phyloP scores from a whole-genome alignment of 805 yeast species.

The Pichia paraexigua region DNA sequence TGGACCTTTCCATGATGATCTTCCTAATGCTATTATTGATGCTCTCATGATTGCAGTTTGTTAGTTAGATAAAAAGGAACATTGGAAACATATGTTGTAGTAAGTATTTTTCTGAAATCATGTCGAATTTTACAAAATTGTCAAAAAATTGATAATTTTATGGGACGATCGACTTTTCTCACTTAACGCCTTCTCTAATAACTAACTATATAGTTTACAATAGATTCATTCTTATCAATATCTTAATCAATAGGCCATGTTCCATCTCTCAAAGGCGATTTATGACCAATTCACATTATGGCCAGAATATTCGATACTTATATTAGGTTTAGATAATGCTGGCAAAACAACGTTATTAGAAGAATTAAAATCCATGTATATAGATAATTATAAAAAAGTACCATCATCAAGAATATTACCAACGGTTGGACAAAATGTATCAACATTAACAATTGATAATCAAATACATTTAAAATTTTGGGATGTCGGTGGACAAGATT shows the following conservation, averaged over 20 bases:
- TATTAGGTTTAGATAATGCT: constrained; percentile 90
- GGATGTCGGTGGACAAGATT: constrained; percentile 95
- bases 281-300: constrained; percentile 49
- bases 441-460: constrained; percentile 31
- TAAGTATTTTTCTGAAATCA: neutral
- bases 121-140: neutral
- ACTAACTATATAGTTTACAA: too few species aligned
- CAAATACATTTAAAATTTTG: constrained; percentile 65
- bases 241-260: constrained; percentile 34
- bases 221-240: too few species aligned
- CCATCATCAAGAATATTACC: constrained; percentile 68
- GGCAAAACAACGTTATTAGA: constrained; percentile 85
- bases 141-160: neutral
- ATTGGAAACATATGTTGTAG: too few species aligned
- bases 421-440: constrained; percentile 89
- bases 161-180: neutral
- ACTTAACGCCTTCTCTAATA: neutral
- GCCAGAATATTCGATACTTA: constrained; percentile 69
- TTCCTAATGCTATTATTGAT: constrained; percentile 33
- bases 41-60: constrained; percentile 28
- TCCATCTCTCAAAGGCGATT: constrained; percentile 57
- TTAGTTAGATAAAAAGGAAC: too few species aligned
- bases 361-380: constrained; percentile 49
- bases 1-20: constrained; percentile 74
- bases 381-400: constrained; percentile 36